Base-by-base conservation (phyloP, 2,329 filamentous ascomycete genomes). In the Colletotrichum viniferum region DNA sequence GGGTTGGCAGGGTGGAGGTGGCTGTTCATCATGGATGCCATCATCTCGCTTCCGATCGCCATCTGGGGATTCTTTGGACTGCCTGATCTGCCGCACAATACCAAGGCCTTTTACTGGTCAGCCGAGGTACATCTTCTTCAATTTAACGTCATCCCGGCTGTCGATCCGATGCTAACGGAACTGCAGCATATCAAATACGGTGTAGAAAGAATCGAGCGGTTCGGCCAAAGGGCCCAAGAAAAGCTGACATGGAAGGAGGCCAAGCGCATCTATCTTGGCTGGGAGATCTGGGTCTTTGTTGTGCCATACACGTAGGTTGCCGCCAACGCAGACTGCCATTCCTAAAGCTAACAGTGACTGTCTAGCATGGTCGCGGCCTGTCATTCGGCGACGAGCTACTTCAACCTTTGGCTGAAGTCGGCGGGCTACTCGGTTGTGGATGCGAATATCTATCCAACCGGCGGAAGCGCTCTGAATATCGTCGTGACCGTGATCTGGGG, bases 341-440 rank as follows among this genome's bases (percentile, higher is more conserved):
- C 8, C 13, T 9, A 18, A 13, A 30, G 13, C 6, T 16, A 24
- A 52, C 14, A 24, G 14, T 13, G 32, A 24, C 9, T 9, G 18
- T 21, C 4, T 32, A 76, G 72, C 9, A 73, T 77, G 77, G 75
- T 78, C 2, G 77, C 77, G 5, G 69, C 71, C 9, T 74, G 71
- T 13, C 63, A 71, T 5, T 67, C 67, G 0, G 75, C 71, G 4
- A 76, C 78, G 9, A 75, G 71, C 69, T 78, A 79, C 69, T 86
- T 55, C 78, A 82, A 18, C 24, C 77, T 86, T 2, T 87, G 84
- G 84, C 77, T 87, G 55, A 87, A 86, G 78, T 82, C 60, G 80
- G 86, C 71, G 74, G 80, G 83, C n/a, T 87, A 86, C 72, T 86
- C 87, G 58, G 73, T 78, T 0, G 89, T 87, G 86, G 90, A 92